Conservation (phyloP, 257 asterid genomes). For the Handroanthus guayacan region DNA sequence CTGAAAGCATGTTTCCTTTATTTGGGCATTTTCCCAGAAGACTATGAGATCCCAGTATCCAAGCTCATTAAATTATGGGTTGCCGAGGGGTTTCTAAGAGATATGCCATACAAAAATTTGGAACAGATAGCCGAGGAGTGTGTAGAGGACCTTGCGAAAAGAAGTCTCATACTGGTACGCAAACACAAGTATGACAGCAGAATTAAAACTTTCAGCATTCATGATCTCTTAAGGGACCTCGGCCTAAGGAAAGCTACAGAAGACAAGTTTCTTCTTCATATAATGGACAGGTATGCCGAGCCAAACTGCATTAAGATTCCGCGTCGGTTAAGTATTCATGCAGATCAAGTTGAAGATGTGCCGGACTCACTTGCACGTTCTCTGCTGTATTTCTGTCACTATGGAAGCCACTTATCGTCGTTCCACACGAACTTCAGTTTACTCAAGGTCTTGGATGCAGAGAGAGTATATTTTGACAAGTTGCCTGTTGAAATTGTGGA, state of each 20-base stretch:
- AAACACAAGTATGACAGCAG: not conserved
- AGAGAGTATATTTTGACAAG: not conserved
- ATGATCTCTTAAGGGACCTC: slow-evolving; percentile 26
- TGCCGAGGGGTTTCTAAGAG: slow-evolving; percentile 7
- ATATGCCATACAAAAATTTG: not conserved
- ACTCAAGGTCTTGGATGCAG: not conserved
- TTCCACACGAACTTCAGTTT: not conserved
- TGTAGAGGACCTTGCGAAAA: slow-evolving; percentile 14
- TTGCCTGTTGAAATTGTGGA: not conserved
- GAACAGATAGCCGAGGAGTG: slow-evolving; percentile 21
- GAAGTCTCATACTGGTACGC: slow-evolving; percentile 6
- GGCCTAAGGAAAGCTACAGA: not conserved
- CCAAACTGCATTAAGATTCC: not conserved
- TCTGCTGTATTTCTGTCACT: not conserved
- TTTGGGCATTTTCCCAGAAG: slow-evolving; percentile 15
- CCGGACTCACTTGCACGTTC: not conserved
- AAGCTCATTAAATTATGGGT: slow-evolving; percentile 3
- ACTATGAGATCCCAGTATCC: not conserved
- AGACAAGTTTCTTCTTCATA: slow-evolving; percentile 9
- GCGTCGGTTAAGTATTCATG: not conserved
- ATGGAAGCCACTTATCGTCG: not conserved
- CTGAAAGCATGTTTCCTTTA: slow-evolving; percentile 18
- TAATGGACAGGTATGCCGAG: not conserved
- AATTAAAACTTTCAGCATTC: not conserved
- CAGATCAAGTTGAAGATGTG: not conserved